Evolutionary conservation across 768 basidiomycete genomes (phyloP).

Genomic region (Panus rudis): DNA sequence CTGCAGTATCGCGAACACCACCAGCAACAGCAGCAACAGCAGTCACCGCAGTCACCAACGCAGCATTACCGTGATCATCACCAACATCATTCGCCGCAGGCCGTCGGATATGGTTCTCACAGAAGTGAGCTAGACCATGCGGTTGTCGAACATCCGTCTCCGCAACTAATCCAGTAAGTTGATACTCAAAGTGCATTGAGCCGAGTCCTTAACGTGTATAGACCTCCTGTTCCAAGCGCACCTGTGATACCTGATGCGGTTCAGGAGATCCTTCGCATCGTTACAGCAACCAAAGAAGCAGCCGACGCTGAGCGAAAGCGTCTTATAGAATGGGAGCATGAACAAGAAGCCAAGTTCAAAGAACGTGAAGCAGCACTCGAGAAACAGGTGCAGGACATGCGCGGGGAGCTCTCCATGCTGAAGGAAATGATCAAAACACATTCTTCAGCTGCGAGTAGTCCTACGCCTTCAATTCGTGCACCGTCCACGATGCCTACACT

Average conservation of each 20-base stretch:
- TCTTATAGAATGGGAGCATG: slow-evolving; percentile 59
- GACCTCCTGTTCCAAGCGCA: slow-evolving; percentile 2
- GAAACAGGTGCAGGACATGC: slow-evolving; percentile 45
- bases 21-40: slow-evolving; percentile 1
- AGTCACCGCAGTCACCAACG: background rate
- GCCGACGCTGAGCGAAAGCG: slow-evolving; percentile 56
- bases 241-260: slow-evolving; percentile 27
- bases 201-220: background rate
- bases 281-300: slow-evolving; percentile 50
- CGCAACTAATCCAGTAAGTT: slow-evolving; percentile 3
- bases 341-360: slow-evolving; percentile 53
- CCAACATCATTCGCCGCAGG: slow-evolving; percentile 28
- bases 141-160: slow-evolving; percentile 36
- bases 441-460: slow-evolving; percentile 10
- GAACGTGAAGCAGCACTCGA: slow-evolving; percentile 57
- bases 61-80: slow-evolving; percentile 19
- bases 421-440: too few species aligned
- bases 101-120: slow-evolving; percentile 47
- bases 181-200: too few species aligned
- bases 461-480: background rate
- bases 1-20: slow-evolving; percentile 1
- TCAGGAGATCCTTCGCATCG: slow-evolving; percentile 53
- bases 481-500: slow-evolving; percentile 2
- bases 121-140: slow-evolving; percentile 62
- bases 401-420: slow-evolving; percentile 42